Base-by-base conservation (phyloP, 371 early-diverging fungal species). In the Mucor irregularis region DNA sequence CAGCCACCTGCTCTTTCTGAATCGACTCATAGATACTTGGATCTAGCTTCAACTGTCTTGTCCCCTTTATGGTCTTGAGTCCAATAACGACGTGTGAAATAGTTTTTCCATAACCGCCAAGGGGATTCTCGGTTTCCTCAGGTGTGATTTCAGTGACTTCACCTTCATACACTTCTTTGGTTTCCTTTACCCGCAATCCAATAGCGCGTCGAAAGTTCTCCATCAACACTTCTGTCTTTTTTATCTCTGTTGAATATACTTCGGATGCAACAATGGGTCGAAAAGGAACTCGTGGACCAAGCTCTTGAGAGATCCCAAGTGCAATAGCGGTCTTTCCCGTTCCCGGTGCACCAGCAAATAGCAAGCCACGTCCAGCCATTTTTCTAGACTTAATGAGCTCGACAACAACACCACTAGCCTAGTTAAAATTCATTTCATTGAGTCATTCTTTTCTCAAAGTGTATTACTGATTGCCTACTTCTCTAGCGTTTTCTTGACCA, bases 101-200 rank as follows among this genome's bases (percentile, higher is more conserved):
- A 6, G 95, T 92, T 78, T 97, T 97, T 25, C 95, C 93, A 67
- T 97, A 96, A 28, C 91, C 89, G 30, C 94, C 93, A n/a, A 92
- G 71, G 21, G 94, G 93, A 76, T 96, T 94, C 69, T 95, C 98
- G n/a, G 93, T 92, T 74, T 98, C 98, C 55, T 92, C 96, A 38
- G 95, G 95, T 9, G 93, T 90, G 34, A 99, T 72, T 65, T 99
- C 97, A 3, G 96, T 96, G 39, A 99, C 98, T 76, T 99, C 99
- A 53, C 99, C 99, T 77, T 99, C 99, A 66, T 98, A 97, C 3
- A 99, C 97, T 74, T 97, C 96, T 71, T 97, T 96, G 47, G 92
- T 91, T 69, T 99, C 99, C 78, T 98, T 97, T 71, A 99, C 94
- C 25, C 95, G 85, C 45, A 99, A 76, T 78, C 94, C 97, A 64